A percentile compares a stretch with the other conserved stretches of the same genome.
Evolutionary conservation across 228 moss, liverwort and hornwort genomes (phyloP).

Genomic region (Sphagnum magellanicum): DNA sequence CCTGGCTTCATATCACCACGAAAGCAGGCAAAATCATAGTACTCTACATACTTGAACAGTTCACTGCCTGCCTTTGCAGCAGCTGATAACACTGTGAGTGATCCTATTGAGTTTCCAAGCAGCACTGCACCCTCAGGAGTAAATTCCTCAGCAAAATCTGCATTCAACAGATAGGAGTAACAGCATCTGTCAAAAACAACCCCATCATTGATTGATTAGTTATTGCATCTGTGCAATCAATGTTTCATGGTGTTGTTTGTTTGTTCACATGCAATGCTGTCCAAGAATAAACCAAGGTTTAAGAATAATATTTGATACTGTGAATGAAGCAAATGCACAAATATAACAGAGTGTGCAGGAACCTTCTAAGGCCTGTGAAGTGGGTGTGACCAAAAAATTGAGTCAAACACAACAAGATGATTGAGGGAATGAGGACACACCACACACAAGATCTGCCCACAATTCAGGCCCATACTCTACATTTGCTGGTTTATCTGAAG

Average conservation of each 20-base stretch:
- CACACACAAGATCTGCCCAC: slow-evolving; percentile 88
- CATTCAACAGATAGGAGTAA: neutral
- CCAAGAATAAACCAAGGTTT: too few relatives aligned
- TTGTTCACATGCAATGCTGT: too few relatives aligned
- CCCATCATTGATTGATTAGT: neutral
- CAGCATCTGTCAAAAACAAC: neutral
- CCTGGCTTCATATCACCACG: too few relatives aligned
- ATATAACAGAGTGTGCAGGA: too few relatives aligned
- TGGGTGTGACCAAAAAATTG: too few relatives aligned
- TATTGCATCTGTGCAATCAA: too few relatives aligned
- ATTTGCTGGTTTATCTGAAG: slow-evolving; percentile 79
- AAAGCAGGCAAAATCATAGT: too few relatives aligned
- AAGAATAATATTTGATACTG: too few relatives aligned
- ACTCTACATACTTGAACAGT: slow-evolving; percentile 57
- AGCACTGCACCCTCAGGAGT: slow-evolving; percentile 69
- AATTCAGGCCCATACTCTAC: slow-evolving; percentile 86
- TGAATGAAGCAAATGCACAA: too few relatives aligned
- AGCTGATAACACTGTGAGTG: slow-evolving; percentile 82
- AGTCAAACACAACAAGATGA: neutral
- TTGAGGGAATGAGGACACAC: slow-evolving; percentile 17
- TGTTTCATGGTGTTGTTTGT: too few relatives aligned
- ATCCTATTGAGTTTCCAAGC: slow-evolving; percentile 96
- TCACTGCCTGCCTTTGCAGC: slow-evolving; percentile 62
- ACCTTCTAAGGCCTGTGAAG: too few relatives aligned
- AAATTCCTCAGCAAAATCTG: slow-evolving; percentile 84